phyloP scores from a whole-genome alignment of 257 asterid species.

The Orobanche coerulescens region DNA sequence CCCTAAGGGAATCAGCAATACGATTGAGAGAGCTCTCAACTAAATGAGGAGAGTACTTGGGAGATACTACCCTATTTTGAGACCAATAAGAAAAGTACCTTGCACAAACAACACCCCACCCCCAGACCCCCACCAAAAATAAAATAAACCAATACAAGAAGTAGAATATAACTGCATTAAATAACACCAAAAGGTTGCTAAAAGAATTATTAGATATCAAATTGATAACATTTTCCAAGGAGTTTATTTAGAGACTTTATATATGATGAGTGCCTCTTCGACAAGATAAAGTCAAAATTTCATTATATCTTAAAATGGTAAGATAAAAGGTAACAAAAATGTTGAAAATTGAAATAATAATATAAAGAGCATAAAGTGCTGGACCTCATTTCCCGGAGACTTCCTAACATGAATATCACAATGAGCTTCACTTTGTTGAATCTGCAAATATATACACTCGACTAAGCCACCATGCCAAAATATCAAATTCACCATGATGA shows the following conservation, averaged over 20 bases:
- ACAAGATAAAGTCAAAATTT: slow-evolving; percentile 8
- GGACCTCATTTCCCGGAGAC: slow-evolving; percentile 58
- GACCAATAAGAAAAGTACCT: neutral
- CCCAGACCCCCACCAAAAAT: neutral
- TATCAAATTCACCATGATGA: slow-evolving; percentile 13
- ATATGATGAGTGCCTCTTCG: neutral
- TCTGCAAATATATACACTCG: slow-evolving; percentile 35
- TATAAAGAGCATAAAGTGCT: slow-evolving; percentile 9
- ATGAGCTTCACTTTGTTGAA: slow-evolving; percentile 42
- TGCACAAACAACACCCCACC: neutral
- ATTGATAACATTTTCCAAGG: neutral
- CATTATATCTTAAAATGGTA: slow-evolving; percentile 4
- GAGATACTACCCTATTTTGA: slow-evolving; percentile 13
- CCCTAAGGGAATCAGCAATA: slow-evolving; percentile 36
- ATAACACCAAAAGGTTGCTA: slow-evolving; percentile 1
- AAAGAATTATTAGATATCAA: neutral
- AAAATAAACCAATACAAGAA: neutral
- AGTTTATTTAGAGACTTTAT: neutral
- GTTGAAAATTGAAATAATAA: neutral
- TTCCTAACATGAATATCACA: slow-evolving; percentile 32
- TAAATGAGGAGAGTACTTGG: slow-evolving; percentile 3
- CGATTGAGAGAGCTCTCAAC: slow-evolving; percentile 19
- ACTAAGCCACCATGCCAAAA: slow-evolving; percentile 22
- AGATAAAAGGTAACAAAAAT: neutral
- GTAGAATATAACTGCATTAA: slow-evolving; percentile 8